A percentile compares a stretch with the other conserved stretches of the same genome.
Conservation (phyloP, 176 grass and related monocot genomes). For the Cenchrus purpureus region DNA sequence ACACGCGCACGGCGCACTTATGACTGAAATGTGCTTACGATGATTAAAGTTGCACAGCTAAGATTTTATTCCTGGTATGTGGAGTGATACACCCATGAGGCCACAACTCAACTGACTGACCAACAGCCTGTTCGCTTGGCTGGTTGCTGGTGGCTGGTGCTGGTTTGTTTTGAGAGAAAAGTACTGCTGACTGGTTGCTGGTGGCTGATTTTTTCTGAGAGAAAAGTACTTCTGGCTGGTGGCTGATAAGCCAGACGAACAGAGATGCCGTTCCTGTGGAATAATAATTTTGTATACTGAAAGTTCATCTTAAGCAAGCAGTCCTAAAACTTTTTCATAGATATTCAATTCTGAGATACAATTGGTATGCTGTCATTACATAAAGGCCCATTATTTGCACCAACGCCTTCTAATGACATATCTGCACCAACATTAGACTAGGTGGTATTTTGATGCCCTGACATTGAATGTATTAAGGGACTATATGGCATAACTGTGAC, state of each 20-base stretch:
- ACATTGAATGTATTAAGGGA: constrained; percentile 12
- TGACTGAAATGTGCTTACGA: no score
- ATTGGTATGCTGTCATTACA: background rate
- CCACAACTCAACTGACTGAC: background rate
- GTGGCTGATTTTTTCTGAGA: no score
- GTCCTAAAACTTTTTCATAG: constrained; percentile 64
- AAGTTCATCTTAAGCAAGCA: constrained; percentile 87
- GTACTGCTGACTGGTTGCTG: no score
- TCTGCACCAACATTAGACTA: background rate
- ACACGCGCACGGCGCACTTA: background rate
- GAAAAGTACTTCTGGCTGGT: no score
- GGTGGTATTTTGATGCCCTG: background rate
- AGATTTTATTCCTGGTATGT: background rate
- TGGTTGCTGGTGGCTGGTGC: no score
- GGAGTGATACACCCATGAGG: background rate
- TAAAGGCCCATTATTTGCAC: constrained; percentile 7
- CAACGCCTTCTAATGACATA: background rate
- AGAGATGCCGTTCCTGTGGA: background rate
- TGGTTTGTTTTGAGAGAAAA: no score
- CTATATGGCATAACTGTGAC: background rate
- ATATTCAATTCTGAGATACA: constrained; percentile 28
- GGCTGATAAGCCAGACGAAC: no score
- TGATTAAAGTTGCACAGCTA: background rate
- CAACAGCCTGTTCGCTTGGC: background rate
- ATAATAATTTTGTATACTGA: constrained; percentile 33